Percentiles rank a stretch among this genome's conserved stretches.
Conservation (phyloP, 2,329 filamentous ascomycete species). For the Colletotrichum spinosum region DNA sequence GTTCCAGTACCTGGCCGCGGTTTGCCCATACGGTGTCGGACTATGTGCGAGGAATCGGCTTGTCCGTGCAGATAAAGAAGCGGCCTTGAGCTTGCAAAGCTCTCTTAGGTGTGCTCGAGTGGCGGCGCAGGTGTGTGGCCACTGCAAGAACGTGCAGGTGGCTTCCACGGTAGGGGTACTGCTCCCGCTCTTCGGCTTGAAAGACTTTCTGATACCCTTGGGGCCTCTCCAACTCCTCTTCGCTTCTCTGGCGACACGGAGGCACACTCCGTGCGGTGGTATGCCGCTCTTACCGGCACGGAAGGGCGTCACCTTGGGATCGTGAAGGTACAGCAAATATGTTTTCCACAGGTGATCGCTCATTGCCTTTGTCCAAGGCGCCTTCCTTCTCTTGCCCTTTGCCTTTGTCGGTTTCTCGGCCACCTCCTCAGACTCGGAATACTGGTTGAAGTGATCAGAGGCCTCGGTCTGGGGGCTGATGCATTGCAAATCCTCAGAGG, state of each 20-base stretch:
- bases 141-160: constrained; percentile 64
- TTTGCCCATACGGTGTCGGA: constrained; percentile 66
- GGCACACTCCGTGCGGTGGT: constrained; percentile 73
- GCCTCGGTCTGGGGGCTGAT: constrained; percentile 62
- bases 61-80: constrained; percentile 55
- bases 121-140: constrained; percentile 73
- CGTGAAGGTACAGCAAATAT: constrained; percentile 73
- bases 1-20: constrained; percentile 61
- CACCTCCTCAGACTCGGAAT: constrained; percentile 21
- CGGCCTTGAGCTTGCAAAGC: constrained; percentile 68
- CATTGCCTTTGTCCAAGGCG: constrained; percentile 74
- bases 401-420: constrained; percentile 18
- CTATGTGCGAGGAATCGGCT: constrained; percentile 63
- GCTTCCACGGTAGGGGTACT: constrained; percentile 65
- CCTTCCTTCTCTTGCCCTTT: constrained; percentile 56
- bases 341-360: constrained; percentile 74
- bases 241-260: constrained; percentile 73
- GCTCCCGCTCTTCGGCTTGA: constrained; percentile 60
- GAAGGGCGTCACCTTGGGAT: constrained; percentile 75
- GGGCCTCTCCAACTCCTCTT: constrained; percentile 75
- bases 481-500: constrained; percentile 67
- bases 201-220: constrained; percentile 47
- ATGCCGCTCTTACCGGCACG: constrained; percentile 72
- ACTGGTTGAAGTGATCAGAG: constrained; percentile 44
- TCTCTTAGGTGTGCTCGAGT: constrained; percentile 72